Conservation (phyloP, 345 rosid genomes). For the Populus simonii region DNA sequence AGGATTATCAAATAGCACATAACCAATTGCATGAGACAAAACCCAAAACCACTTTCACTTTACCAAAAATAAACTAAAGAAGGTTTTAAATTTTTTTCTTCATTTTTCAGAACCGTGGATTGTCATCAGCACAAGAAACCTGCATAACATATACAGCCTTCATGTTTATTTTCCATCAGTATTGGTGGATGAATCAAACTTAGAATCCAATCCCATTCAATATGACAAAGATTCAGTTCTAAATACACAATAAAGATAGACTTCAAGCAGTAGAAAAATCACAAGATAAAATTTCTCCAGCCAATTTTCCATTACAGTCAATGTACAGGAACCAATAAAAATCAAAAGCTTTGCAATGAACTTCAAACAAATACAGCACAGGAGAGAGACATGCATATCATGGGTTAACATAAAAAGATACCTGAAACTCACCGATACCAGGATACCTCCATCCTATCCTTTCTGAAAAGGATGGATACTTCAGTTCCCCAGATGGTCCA, state of each 20-base stretch:
- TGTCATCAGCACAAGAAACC: no score
- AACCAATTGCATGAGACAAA: no score
- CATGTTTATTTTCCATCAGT: no score
- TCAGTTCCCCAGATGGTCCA: constrained; percentile 86
- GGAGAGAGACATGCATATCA: background rate
- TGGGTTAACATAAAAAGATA: constrained; percentile 37
- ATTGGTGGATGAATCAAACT: no score
- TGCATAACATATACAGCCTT: no score
- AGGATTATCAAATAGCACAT: no score
- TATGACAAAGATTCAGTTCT: background rate
- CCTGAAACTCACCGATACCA: constrained; percentile 99
- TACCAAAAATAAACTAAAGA: no score
- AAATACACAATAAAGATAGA: background rate
- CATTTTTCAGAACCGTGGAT: no score
- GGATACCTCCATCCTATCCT: constrained; percentile 94
- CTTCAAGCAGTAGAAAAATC: background rate
- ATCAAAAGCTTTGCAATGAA: background rate
- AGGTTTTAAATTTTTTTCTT: no score
- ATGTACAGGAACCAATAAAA: background rate
- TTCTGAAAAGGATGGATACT: constrained; percentile 80
- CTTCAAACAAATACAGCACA: background rate
- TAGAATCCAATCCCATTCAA: no score
- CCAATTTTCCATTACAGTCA: background rate
- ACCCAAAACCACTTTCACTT: no score
- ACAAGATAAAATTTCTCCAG: background rate